These are phyloP conservation scores for Petasospora fabianii DNA, from an alignment of 1,139 yeast species.

Conservation along the genomic window DNA sequence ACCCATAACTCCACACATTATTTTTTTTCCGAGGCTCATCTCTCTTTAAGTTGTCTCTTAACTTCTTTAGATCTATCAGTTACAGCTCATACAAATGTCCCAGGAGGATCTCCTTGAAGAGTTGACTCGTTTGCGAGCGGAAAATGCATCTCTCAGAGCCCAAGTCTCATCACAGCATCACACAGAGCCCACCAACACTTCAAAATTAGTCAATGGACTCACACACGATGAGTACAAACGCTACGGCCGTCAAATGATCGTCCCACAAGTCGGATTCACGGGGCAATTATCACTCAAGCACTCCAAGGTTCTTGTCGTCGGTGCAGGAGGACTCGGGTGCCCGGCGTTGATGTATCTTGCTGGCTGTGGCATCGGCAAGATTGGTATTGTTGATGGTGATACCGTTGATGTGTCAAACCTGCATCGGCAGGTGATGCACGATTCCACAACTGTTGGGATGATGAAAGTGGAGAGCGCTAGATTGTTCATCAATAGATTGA, in stretches of 20 bases:
- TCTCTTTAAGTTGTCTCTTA: no score
- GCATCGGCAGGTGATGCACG: conserved; percentile 86
- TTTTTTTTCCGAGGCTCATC: no score
- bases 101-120: conserved; percentile 10
- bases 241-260: conserved; percentile 95
- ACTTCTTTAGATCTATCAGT: no score
- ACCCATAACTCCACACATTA: no score
- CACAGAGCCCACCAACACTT: no score
- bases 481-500: conserved; percentile 46
- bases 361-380: conserved; percentile 82
- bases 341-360: conserved; percentile 84
- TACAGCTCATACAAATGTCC: no score
- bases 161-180: not conserved
- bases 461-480: conserved; percentile 78
- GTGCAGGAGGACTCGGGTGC: conserved; percentile 97
- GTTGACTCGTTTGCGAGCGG: conserved; percentile 12
- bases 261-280: conserved; percentile 44
- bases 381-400: conserved; percentile 90
- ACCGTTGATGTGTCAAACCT: conserved; percentile 78
- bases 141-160: not conserved
- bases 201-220: conserved; percentile 9
- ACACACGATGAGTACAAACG: conserved; percentile 67
- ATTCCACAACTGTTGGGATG: conserved; percentile 60
- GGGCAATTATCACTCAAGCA: conserved; percentile 59
- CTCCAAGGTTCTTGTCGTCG: conserved; percentile 69